Evolutionary conservation across 768 basidiomycete species (phyloP), one percentile per base, ranked within the genome.

Genomic region (Lactifluus volemus): DNA sequence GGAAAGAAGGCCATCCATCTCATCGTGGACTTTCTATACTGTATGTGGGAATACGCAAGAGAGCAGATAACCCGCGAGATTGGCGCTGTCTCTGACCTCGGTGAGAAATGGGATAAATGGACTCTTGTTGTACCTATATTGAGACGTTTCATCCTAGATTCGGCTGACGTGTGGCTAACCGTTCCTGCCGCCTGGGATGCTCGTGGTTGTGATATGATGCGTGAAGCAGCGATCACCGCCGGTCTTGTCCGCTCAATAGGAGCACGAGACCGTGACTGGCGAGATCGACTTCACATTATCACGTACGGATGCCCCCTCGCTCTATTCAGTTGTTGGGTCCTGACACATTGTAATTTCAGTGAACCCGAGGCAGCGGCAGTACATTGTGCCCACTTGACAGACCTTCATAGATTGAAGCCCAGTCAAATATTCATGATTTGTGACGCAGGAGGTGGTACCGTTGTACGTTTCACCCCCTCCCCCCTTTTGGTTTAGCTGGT

Each of bases 181-280:
- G 91, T 92, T 4, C 92, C 92, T 56, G 92, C 92, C 14, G 92
- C 91, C 19, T 94, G 91, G 92, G 91, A 94, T 70, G 89, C 86
- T 1, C 84, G 79, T 64, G 91, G 89, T 0, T 91, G 88, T 67
- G 85, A 86, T 60, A 79, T 92, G 66, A 93, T 93, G 92, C 81
- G 91, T 21, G 85, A 85, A 53, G 88, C 89, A 47, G 90, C 92
- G 15, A 87, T 94, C 61, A 76, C 78, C 25, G 91, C 91, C 6
- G 88, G 88, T 0, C 78, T 94, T 5, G 92, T 93, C 12, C 84
- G 84, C 65, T 84, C 83, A 50, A 75, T 86, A 5, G 75, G 78
- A 49, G 84, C 87, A 15, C 84, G 85, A 15, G 92, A 94, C 66
- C 73, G 74, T 19, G 75, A 78, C 58, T 94, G 91, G 92, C 77